Percentiles rank a stretch among this genome's conserved stretches.
Conservation (phyloP, 2,329 filamentous ascomycete species). For the Dactylellina drechsleri region DNA sequence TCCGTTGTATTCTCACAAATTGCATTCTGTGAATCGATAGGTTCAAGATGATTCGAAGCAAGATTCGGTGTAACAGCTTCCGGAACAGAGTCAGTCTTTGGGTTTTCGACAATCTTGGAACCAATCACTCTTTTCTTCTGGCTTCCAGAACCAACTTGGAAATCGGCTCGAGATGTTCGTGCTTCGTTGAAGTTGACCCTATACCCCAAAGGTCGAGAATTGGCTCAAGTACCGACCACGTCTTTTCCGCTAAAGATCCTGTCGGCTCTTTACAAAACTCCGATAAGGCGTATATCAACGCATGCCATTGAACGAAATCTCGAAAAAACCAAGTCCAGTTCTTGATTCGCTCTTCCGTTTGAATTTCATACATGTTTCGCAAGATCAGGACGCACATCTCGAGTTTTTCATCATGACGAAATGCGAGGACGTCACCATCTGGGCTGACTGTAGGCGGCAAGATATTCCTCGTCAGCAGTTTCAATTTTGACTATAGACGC, state of each 20-base stretch:
- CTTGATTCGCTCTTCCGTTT: slow-evolving; percentile 1
- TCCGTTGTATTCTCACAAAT: neutral
- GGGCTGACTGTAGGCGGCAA: neutral
- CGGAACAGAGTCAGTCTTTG: neutral
- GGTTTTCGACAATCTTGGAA: neutral
- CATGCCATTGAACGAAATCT: slow-evolving; percentile 23
- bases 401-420: neutral
- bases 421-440: neutral
- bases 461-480: neutral
- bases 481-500: slow-evolving; percentile 5
- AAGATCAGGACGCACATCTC: neutral
- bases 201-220: slow-evolving; percentile 9
- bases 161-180: slow-evolving; percentile 2
- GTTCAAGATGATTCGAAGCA: neutral
- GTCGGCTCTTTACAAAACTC: slow-evolving; percentile 16
- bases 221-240: slow-evolving; percentile 6
- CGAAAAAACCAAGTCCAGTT: slow-evolving; percentile 20
- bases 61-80: neutral
- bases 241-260: slow-evolving; percentile 4
- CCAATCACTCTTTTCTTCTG: slow-evolving; percentile 3
- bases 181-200: neutral
- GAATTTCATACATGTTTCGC: slow-evolving; percentile 13
- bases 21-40: neutral
- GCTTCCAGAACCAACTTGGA: slow-evolving; percentile 5
- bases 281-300: slow-evolving; percentile 1